Evolutionary conservation across 2,329 filamentous ascomycete species (phyloP).

Genomic region (Nannizzia gypsea): DNA sequence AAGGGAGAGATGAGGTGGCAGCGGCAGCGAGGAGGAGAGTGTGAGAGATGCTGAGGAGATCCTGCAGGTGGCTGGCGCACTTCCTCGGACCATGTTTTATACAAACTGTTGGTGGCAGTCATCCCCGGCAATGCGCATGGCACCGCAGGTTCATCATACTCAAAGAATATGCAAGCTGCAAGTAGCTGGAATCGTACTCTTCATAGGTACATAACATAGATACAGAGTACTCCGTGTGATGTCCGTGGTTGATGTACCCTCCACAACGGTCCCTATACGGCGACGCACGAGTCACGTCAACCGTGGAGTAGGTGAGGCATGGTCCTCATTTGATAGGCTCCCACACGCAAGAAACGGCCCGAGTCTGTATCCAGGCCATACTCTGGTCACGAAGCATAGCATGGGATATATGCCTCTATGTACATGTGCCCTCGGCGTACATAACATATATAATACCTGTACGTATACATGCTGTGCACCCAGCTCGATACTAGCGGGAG

Average conservation of each 20-base stretch:
- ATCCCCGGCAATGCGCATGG: neutral
- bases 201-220: neutral
- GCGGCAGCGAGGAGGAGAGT: neutral
- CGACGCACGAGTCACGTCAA: neutral
- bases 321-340: neutral
- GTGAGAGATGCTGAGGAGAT: neutral
- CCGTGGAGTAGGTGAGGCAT: neutral
- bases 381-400: no score
- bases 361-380: neutral
- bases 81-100: neutral
- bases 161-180: no score
- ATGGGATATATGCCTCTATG: neutral
- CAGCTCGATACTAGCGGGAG: slow-evolving; percentile 33
- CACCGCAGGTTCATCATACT: no score
- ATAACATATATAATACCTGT: no score
- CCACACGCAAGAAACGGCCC: neutral
- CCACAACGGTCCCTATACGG: neutral
- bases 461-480: neutral
- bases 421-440: neutral
- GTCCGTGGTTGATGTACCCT: neutral
- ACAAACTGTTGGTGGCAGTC: neutral
- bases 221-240: neutral
- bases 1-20: neutral
- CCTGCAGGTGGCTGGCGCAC: neutral
- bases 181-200: neutral